Evolutionary conservation across 1,284 basidiomycete species (phyloP).

Genomic region (Sporisorium scitamineum): DNA sequence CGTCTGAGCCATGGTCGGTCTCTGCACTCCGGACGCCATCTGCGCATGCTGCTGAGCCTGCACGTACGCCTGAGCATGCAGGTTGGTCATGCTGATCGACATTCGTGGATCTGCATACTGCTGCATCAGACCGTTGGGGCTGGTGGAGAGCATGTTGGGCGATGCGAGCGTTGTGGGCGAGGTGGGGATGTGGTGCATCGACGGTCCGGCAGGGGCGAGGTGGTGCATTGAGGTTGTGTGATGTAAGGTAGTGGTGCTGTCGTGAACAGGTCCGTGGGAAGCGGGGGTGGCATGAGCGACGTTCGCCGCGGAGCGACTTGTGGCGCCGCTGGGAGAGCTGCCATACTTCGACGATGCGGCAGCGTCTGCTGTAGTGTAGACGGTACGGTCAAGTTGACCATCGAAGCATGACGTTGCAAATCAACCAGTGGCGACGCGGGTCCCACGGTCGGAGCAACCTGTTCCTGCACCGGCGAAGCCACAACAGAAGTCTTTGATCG

Average conservation of each 20-base stretch:
- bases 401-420: constrained; percentile 26
- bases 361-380: constrained; percentile 3
- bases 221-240: constrained; percentile 30
- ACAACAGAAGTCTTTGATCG: constrained; percentile 25
- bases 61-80: constrained; percentile 40
- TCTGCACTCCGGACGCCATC: constrained; percentile 11
- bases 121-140: not conserved
- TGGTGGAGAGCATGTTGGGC: constrained; percentile 18
- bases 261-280: not conserved
- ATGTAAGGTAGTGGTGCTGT: not conserved
- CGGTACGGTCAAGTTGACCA: constrained; percentile 20
- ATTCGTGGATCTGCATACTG: constrained; percentile 11
- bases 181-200: constrained; percentile 14
- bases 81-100: constrained; percentile 46
- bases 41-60: constrained; percentile 25
- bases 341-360: constrained; percentile 29
- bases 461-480: not conserved
- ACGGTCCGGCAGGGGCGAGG: constrained; percentile 5
- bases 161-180: not conserved
- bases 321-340: constrained; percentile 9
- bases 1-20: constrained; percentile 21
- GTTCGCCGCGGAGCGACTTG: constrained; percentile 28
- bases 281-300: constrained; percentile 21
- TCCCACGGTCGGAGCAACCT: not conserved
- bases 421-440: constrained; percentile 17